Base-by-base conservation (phyloP, 2,329 filamentous ascomycete species). In the Xylaria sp. region DNA sequence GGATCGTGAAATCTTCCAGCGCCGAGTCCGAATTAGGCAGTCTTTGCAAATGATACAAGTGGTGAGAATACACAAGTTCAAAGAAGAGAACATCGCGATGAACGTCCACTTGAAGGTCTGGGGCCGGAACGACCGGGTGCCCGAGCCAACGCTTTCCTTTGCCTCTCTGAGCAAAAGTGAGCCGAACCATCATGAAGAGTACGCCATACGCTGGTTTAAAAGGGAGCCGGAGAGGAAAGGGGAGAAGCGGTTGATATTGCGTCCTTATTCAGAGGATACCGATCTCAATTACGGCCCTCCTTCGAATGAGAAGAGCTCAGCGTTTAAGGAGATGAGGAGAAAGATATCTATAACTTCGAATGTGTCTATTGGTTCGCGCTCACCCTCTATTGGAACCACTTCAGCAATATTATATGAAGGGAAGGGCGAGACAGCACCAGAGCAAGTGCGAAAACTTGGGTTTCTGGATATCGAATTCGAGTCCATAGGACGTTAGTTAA, bases 151-250 rank as follows among this genome's bases (percentile, higher is more conserved):
- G 9, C 66, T 74, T 22, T 73, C 73, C 0, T 74, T 74, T 45
- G 69, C 71, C 2, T 65, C 62, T 15, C 62, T 70, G 31, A 63
- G 66, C 6, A 45, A 60, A 15, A 50, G 49, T 25, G 63, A 63
- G 25, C 20, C 36, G 3, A 67, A 61, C 20, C 67, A 74, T 13
- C 71, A 74, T n/a, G 63, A 68, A 17, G 73, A 74, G 25, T 73
- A 69, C n/a, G 55, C 54, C 15, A 71, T 73, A 25, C 69, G 73
- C 15, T 74, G 73, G 72, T 74, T 74, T 44, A 69, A 63, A 61
- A 67, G 57, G 22, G 61, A 61, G 3, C 67, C 69, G 11, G 72
- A 73, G 45, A 51, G 72, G 10, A 70, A 58, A 64, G 70, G 66
- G 10, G 69, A 71, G 1, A 67, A 45, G 3, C 69, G 66, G 22